These are phyloP conservation scores for Miscanthus lutarioriparius DNA, from an alignment of 176 grass and related monocot species.

Conservation along the genomic window DNA sequence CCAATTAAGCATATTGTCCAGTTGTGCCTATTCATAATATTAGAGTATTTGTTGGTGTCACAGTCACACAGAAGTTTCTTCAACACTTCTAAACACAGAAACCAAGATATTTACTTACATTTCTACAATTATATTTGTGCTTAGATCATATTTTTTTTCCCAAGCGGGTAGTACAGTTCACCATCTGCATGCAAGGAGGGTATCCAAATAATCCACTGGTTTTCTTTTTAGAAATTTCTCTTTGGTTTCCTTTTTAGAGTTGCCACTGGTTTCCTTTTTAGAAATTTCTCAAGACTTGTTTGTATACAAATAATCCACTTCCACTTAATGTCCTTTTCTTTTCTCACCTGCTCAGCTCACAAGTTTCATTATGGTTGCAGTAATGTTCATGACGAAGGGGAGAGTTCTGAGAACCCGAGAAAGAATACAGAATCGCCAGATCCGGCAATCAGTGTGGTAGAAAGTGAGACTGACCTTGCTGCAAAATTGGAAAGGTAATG, in stretches of 20 bases:
- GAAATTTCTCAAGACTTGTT: neutral
- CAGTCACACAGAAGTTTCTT: neutral
- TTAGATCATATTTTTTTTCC: neutral
- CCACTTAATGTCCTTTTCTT: neutral
- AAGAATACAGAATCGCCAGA: neutral
- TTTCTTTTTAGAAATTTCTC: no score
- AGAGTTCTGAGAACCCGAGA: neutral
- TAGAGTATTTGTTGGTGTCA: neutral
- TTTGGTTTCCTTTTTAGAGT: neutral
- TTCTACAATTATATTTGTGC: neutral
- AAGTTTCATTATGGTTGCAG: slow-evolving; percentile 2
- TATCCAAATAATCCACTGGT: no score
- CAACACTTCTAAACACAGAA: neutral
- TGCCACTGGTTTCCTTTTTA: neutral
- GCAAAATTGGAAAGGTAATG: slow-evolving; percentile 6
- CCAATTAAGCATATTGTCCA: neutral
- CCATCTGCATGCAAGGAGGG: neutral
- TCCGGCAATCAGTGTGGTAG: neutral
- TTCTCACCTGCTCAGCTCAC: neutral
- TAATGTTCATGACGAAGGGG: neutral
- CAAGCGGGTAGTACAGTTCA: neutral
- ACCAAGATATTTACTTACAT: neutral
- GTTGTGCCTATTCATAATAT: neutral
- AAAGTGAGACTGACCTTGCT: neutral
- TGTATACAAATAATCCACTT: neutral